Evolutionary conservation across 2,329 filamentous ascomycete genomes (phyloP).

Genomic region (Fusarium xylarioides): DNA sequence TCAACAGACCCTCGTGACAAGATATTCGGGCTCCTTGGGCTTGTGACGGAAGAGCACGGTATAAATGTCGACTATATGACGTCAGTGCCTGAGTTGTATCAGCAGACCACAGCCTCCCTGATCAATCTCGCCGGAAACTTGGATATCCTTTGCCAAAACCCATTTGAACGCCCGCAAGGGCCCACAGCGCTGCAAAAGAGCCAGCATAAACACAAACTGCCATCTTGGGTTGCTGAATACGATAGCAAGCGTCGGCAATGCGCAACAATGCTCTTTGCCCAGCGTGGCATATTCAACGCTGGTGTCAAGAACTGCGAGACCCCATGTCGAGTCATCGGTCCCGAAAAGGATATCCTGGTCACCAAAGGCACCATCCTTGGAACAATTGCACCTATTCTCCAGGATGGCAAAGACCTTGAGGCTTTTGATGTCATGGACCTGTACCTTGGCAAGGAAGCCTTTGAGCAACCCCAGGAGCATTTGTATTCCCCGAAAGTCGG

Average conservation of each 20-base stretch:
- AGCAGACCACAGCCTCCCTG: neutral
- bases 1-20: slow-evolving; percentile 15
- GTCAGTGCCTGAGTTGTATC: neutral
- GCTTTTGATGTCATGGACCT: neutral
- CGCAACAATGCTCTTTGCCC: slow-evolving; percentile 10
- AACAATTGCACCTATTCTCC: neutral
- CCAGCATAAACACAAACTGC: accelerated
- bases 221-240: slow-evolving; percentile 21
- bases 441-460: neutral
- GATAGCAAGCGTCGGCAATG: neutral
- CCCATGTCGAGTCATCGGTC: neutral
- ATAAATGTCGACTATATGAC: slow-evolving; percentile 9
- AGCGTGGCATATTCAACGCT: slow-evolving; percentile 9
- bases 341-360: neutral
- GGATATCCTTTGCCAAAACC: slow-evolving; percentile 22
- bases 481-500: neutral
- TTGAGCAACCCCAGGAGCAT: neutral
- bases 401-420: accelerated
- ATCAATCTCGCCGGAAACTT: slow-evolving; percentile 11
- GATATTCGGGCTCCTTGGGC: slow-evolving; percentile 7
- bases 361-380: neutral
- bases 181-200: neutral
- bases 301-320: neutral
- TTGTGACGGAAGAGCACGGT: slow-evolving; percentile 12
- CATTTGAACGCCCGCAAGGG: neutral